Evolutionary conservation across 163 green algal species (phyloP), one percentile per base, ranked within the genome.

Genomic region (Coccomyxa subellipsoidea): DNA sequence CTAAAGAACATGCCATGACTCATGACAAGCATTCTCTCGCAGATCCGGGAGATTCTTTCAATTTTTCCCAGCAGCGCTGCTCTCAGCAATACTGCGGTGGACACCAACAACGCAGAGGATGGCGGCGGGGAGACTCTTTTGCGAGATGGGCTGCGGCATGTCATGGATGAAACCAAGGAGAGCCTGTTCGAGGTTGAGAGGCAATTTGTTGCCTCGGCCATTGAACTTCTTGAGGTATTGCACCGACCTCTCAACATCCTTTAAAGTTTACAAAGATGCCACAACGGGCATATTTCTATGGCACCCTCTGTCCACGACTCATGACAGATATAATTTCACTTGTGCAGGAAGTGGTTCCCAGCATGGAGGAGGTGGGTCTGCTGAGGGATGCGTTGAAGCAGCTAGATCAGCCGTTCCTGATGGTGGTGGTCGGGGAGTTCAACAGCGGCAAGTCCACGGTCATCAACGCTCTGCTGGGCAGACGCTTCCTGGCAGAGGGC

Each of bases 401-500:
- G 82, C 90, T 99, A 79, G 96, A 98, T 77, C 95, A 98, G 69
- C 90, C 94, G 0, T 99, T 99, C 86, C 88, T 99, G 77, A 77
- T 99, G 38, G 96, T 98, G 38, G 92, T 99, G 32, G 95, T 99
- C 40, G 96, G 96, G 25, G 96, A 99, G 88, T 99, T 99, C 88
- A 97, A 97, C 86, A 85, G 87, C 34, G 93, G 94, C 80, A 97
- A 97, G 85, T 95, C 91, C 29, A 86, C 89, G 9, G 82, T 97
- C 35, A 93, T 97, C 84, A 89, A 93, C 40, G 90, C 90, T 0
- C 84, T 93, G 78, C 81, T 93, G 79, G 90, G 90, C 15, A 70
- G 27, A 37, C 90, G 87, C 54, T 95, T 94, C 81, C 85, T 99
- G 36, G 90, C 90, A 0, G 94, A 98, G 76, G 96, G 96, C 73